Percentiles rank a stretch among this genome's conserved stretches.
Evolutionary conservation across 805 yeast genomes (phyloP).

Genomic region (Metschnikowia picachoensis): DNA sequence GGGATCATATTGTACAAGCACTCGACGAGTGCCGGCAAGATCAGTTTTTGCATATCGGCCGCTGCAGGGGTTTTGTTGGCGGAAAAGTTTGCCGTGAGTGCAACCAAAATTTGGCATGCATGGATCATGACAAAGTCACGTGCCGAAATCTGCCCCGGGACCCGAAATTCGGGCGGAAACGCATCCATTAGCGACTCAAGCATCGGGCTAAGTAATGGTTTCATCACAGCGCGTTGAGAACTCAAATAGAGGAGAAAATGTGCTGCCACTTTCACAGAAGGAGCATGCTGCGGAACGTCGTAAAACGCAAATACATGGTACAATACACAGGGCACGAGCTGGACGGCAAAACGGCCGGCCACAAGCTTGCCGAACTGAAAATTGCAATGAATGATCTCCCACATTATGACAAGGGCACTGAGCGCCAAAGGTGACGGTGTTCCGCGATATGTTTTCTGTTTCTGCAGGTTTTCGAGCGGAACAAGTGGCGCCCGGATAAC

Average conservation of each 20-base stretch:
- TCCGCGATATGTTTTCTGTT: background rate
- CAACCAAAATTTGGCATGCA: conserved; percentile 29
- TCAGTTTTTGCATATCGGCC: conserved; percentile 27
- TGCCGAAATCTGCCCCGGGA: conserved; percentile 46
- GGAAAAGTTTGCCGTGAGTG: conserved; percentile 25
- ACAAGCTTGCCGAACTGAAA: conserved; percentile 42
- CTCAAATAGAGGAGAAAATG: conserved; percentile 51
- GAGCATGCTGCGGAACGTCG: conserved; percentile 33
- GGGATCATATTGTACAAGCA: conserved; percentile 59
- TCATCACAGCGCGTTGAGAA: conserved; percentile 35
- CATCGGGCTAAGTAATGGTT: conserved; percentile 44
- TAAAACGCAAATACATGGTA: conserved; percentile 55
- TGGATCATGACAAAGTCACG: conserved; percentile 63
- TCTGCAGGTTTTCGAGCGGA: background rate
- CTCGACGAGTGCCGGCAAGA: conserved; percentile 51
- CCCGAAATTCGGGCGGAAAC: conserved; percentile 52
- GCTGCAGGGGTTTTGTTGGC: conserved; percentile 9
- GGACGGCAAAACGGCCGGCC: conserved; percentile 44
- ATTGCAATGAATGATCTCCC: conserved; percentile 80
- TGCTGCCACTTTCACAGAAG: conserved; percentile 47
- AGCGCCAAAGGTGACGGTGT: conserved; percentile 41
- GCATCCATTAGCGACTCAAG: conserved; percentile 37
- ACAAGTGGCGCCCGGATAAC: conserved; percentile 22
- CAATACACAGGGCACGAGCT: conserved; percentile 49
- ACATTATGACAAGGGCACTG: conserved; percentile 59